Base-by-base conservation (phyloP, 306 rosid genomes). In the Alnus glutinosa region DNA sequence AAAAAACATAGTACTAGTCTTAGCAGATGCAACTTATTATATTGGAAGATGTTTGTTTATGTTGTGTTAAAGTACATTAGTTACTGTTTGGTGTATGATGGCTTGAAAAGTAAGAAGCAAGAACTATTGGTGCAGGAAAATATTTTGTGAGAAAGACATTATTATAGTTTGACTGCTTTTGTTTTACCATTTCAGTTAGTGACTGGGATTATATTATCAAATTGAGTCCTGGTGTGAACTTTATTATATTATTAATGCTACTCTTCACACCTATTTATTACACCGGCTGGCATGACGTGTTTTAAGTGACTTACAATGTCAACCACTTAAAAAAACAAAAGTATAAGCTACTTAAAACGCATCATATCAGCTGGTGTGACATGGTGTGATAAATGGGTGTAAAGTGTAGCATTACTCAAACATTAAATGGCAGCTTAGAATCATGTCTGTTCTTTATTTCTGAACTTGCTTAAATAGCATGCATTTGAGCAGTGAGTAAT, bases 1-100 rank as follows among this genome's bases (percentile, higher is more conserved):
- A 42, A 32, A 30, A 71, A 81, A 30, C 55, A 13, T 77, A 77
- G 68, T 75, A 66, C 83, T 78, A 67, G 74, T 77, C 85, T 66
- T 81, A 82, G 75, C 77, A 15, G 28, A 79, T 82, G 78, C 74
- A 72, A 73, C 74, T 87, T 79, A 73, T 76, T 71, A 73, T 76
- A 57, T 77, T 36, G 71, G 81, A 76, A 63, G 77, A 55, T 75
- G 66, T 77, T 71, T 36, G 68, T 82, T 76, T 74, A 79, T 81
- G 70, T 70, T 74, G 62, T 39, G 50, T 51, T 68, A 47, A 74
- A 73, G 80, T 16, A 58, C 79, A 55, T 36, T 32, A 63, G 46
- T 50, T 68, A 75, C 55, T 42, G 64, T 77, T 19, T 74, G 71
- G 57, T 69, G 55, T 57, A 67, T 19, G 51, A 76, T 55, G 39